Base-by-base conservation (phyloP, 495 filamentous ascomycete species). In the Penicillium psychrofluorescens region DNA sequence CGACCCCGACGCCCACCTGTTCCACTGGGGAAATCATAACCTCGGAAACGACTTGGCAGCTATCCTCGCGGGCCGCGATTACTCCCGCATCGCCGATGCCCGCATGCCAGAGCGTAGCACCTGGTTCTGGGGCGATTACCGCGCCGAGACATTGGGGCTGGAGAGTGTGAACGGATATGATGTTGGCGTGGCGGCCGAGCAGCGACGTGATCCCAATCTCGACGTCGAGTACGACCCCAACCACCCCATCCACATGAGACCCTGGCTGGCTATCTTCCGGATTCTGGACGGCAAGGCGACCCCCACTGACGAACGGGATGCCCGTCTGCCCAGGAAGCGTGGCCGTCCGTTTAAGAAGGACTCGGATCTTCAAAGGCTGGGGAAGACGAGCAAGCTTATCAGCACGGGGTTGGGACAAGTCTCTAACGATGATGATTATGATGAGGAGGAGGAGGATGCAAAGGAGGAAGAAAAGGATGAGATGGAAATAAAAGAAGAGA, bases 71-170 rank as follows among this genome's bases (percentile, higher is more conserved):
- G 72, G 56, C 9, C 64, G 79, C 11, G 47, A 54, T 6, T 78
- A 66, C 49, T 71, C 75, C 0, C 34, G 53, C 7, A 41, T 56
- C 29, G 55, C 62, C 7, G 77, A 81, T 31, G 42, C 49, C 0
- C 74, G 76, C 8, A 76, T 80, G 28, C 49, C 57, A 0, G 38
- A 54, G 6, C 62, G 54, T 5, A 60, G 66, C n/a, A 46, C 53
- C 2, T 80, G 75, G 75, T 77, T 75, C 56, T 81, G 77, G 76
- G 74, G 67, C 12, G 76, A 81, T 38, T 64, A 62, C 36, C 66
- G 79, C 2, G 67, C 68, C 0, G 68, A 81, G 34, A 73, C 75
- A 0, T 67, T 83, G 4, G 76, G 72, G 28, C 40, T 83, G 10
- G 67, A 74, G 14, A 66, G 66, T 11, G 56, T 80, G 8, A 80